Percentiles rank a stretch among this genome's conserved stretches.
Evolutionary conservation across 2,329 filamentous ascomycete species (phyloP).

Genomic region (Exophiala calicioides): DNA sequence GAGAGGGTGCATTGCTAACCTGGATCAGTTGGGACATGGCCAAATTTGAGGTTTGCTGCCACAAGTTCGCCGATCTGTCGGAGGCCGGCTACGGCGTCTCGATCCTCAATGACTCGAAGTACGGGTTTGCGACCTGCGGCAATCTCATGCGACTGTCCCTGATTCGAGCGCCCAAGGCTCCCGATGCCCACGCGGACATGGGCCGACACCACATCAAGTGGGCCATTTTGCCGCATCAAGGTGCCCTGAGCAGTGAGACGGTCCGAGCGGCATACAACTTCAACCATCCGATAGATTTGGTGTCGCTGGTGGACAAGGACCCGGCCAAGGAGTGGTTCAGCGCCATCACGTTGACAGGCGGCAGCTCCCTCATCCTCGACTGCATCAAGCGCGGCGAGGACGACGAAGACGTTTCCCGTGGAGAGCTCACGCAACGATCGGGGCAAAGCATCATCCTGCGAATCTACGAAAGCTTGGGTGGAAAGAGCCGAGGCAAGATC

Average conservation of each 20-base stretch:
- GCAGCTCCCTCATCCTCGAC: slow-evolving; percentile 74
- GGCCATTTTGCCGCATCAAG: slow-evolving; percentile 83
- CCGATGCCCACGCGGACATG: slow-evolving; percentile 93
- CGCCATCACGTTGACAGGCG: slow-evolving; percentile 68
- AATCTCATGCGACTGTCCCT: slow-evolving; percentile 87
- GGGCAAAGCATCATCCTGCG: slow-evolving; percentile 80
- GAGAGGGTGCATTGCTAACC: slow-evolving; percentile 17
- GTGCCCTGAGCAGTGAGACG: slow-evolving; percentile 69
- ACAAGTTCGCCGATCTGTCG: slow-evolving; percentile 89
- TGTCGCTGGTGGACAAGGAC: slow-evolving; percentile 30
- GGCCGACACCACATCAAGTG: slow-evolving; percentile 83
- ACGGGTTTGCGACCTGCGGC: slow-evolving; percentile 87
- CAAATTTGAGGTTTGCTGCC: slow-evolving; percentile 95
- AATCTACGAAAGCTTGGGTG: slow-evolving; percentile 86
- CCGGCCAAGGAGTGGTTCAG: slow-evolving; percentile 34
- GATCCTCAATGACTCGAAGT: slow-evolving; percentile 93
- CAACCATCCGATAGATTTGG: slow-evolving; percentile 70
- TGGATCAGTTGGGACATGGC: slow-evolving; percentile 81
- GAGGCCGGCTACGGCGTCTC: slow-evolving; percentile 88
- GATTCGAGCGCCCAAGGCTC: slow-evolving; percentile 84
- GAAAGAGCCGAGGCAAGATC: slow-evolving; percentile 71
- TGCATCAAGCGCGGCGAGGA: slow-evolving; percentile 92
- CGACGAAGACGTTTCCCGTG: slow-evolving; percentile 66
- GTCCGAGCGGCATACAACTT: slow-evolving; percentile 85
- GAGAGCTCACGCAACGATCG: slow-evolving; percentile 62